phyloP scores from a whole-genome alignment of 257 asterid species.

The Thymus quinquecostatus region DNA sequence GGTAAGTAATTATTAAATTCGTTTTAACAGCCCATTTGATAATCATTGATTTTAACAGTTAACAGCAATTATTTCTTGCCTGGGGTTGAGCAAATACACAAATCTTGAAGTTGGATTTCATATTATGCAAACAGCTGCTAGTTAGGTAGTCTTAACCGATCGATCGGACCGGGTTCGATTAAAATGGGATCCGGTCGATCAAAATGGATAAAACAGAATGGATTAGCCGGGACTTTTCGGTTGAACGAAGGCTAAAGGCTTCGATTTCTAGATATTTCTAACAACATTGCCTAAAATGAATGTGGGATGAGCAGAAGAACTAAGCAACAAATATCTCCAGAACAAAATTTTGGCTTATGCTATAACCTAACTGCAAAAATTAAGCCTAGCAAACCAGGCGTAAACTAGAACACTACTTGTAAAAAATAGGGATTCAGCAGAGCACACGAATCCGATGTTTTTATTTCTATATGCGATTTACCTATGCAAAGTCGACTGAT shows the following conservation, averaged over 20 bases:
- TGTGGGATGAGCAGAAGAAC: neutral
- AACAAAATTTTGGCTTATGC: neutral
- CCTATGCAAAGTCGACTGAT: slow-evolving; percentile 58
- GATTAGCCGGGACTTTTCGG: neutral
- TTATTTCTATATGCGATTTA: slow-evolving; percentile 27
- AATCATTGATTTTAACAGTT: too few species aligned
- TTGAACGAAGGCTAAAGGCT: neutral
- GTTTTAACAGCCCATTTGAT: too few species aligned
- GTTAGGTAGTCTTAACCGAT: too few species aligned
- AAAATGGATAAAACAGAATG: too few species aligned
- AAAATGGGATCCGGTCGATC: too few species aligned
- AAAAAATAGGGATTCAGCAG: slow-evolving; percentile 20
- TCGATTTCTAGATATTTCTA: neutral
- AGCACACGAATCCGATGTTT: slow-evolving; percentile 5
- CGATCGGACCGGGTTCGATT: too few species aligned
- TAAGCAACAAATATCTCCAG: slow-evolving; percentile 5
- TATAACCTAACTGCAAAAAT: slow-evolving; percentile 3
- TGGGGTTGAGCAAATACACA: too few species aligned
- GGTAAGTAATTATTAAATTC: neutral
- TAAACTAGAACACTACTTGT: neutral
- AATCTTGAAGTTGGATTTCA: too few species aligned
- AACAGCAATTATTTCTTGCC: too few species aligned
- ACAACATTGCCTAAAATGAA: neutral
- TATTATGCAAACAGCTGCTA: too few species aligned
- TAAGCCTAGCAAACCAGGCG: neutral